Conservation (phyloP, 768 basidiomycete species). For the Kwoniella heveanensis region DNA sequence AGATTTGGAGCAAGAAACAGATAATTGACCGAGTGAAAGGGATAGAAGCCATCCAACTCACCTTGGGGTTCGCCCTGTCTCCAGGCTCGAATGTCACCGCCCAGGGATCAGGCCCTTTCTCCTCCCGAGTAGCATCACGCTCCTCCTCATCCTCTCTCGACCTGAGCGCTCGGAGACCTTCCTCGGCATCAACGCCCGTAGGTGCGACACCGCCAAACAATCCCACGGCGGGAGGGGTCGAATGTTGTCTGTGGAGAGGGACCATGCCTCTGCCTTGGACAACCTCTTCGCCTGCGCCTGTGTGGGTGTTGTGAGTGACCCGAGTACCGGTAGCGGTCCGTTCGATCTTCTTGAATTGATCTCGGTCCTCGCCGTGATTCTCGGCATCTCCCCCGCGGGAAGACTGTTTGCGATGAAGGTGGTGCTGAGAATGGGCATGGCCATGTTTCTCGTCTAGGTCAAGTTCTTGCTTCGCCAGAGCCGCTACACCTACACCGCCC, state of each 20-base stretch:
- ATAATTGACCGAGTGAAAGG: too few relatives aligned
- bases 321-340: conserved; percentile 29
- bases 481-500: conserved; percentile 10
- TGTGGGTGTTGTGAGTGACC: conserved; percentile 5
- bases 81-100: conserved; percentile 52
- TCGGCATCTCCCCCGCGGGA: background rate
- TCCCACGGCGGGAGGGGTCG: conserved; percentile 38
- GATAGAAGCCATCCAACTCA: too few relatives aligned
- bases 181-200: conserved; percentile 40
- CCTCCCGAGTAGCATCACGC: conserved; percentile 30
- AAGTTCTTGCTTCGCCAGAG: conserved; percentile 20
- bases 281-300: conserved; percentile 11
- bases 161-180: conserved; percentile 39
- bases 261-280: conserved; percentile 31
- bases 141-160: conserved; percentile 43
- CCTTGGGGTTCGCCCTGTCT: conserved; percentile 52
- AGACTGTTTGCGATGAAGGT: background rate
- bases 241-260: conserved; percentile 28
- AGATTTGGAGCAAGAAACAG: too few relatives aligned
- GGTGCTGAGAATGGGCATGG: background rate
- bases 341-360: conserved; percentile 17
- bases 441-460: conserved; percentile 14
- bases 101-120: conserved; percentile 48
- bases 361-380: background rate
- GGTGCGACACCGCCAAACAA: conserved; percentile 47